Base-by-base conservation (phyloP, 1,284 basidiomycete genomes). In the Heterobasidion irregulare region DNA sequence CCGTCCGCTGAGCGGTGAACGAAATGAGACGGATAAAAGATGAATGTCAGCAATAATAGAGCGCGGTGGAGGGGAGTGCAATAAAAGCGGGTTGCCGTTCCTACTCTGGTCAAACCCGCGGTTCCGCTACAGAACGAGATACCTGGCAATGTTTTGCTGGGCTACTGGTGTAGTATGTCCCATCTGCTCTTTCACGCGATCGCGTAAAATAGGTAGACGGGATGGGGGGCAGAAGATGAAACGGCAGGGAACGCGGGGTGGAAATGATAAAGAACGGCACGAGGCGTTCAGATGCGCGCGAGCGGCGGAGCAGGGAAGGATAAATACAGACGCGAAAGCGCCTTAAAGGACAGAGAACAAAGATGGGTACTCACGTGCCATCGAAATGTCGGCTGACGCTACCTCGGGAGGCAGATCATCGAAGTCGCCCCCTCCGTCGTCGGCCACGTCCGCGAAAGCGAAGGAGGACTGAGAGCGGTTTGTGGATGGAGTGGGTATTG, bases 1-100 rank as follows among this genome's bases (percentile, higher is more conserved):
- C 82, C 82, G 65, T 91, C 86, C 57, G 77, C 86, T 87, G 61
- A 13, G 44, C 16, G 19, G 18, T 33, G 19, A n/a, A n/a, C 19
- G 34, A 48, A 13, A 15, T 26, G 2, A 41, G 38, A n/a, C 38
- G n/a, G 12, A 7, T 12, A 54, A 19, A 54, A 7, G 50, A 44
- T 43, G 51, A 51, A 55, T n/a, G 41, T 52, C 48, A 54, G 51
- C 47, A 49, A 51, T 47, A 45, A 35, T 5, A 47, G 50, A 36
- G 47, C 48, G 18, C n/a, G 44, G n/a, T n/a, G 38, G 3, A n/a
- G n/a, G 12, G 38, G n/a, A 41, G n/a, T 41, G 26, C 26, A 26
- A 26, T 26, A 26, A 26, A 26, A 26, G 26, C 26, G 26, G 26
- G 26, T 26, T 26, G 26, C 26, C 26, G 26, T 26, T 26, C 26